Percentiles rank a stretch among this genome's conserved stretches.
Evolutionary conservation across 805 yeast species (phyloP).

Genomic region (Pichia thaimueangensis): DNA sequence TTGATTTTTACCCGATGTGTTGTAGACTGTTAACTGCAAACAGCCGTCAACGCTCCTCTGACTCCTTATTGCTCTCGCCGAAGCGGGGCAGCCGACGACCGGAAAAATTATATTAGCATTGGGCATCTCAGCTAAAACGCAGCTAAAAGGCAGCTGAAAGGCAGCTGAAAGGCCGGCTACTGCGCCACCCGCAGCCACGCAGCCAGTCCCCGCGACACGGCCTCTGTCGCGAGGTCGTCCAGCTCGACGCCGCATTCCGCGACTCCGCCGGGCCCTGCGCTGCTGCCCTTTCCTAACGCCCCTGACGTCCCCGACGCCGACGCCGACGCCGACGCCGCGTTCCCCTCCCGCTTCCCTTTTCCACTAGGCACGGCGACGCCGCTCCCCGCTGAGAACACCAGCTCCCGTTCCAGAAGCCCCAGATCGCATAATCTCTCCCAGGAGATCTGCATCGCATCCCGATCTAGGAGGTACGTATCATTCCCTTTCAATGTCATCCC

Average conservation of each 20-base stretch:
- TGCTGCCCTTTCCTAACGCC: no score
- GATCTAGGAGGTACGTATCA: slow-evolving; percentile 4
- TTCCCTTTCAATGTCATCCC: slow-evolving; percentile 12
- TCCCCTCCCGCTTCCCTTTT: not conserved
- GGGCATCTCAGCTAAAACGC: no score
- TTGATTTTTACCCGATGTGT: no score
- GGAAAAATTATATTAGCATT: not conserved
- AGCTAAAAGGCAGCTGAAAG: not conserved
- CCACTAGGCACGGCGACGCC: not conserved
- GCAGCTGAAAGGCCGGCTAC: not conserved
- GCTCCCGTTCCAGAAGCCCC: slow-evolving; percentile 8
- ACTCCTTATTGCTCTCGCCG: no score
- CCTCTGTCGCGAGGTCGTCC: slow-evolving; percentile 5
- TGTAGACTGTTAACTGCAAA: no score
- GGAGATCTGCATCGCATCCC: slow-evolving; percentile 12
- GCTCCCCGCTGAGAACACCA: not conserved
- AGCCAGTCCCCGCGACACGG: not conserved
- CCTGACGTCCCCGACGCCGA: not conserved
- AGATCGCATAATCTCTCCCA: slow-evolving; percentile 16
- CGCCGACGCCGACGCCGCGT: not conserved
- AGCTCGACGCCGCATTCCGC: slow-evolving; percentile 11
- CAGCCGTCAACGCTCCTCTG: no score
- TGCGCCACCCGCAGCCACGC: slow-evolving; percentile 1
- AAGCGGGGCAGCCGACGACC: no score
- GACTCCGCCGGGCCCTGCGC: slow-evolving; percentile 3